Evolutionary conservation across 257 asterid genomes (phyloP).

Genomic region (Fraxinus pennsylvanica): DNA sequence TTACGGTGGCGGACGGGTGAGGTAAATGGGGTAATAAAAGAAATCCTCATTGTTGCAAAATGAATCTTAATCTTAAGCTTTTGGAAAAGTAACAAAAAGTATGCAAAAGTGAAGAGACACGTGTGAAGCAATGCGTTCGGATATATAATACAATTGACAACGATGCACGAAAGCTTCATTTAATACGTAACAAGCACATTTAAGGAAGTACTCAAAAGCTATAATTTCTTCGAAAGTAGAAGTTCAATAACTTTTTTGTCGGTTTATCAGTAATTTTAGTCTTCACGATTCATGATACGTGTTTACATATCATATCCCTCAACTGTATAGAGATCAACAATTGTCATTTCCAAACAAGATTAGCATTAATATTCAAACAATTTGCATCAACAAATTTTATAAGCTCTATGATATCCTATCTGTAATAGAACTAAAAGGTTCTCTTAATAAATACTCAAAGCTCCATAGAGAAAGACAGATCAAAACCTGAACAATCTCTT

Average conservation of each 20-base stretch:
- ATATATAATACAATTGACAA: slow-evolving; percentile 13
- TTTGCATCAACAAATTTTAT: neutral
- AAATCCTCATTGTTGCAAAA: slow-evolving; percentile 12
- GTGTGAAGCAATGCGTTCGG: slow-evolving; percentile 11
- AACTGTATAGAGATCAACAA: neutral
- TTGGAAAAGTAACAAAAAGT: slow-evolving; percentile 12
- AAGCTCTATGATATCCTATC: neutral
- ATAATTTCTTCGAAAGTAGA: neutral
- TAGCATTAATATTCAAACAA: slow-evolving; percentile 21
- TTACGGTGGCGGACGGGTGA: neutral
- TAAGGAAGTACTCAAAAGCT: slow-evolving; percentile 12
- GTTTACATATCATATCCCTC: slow-evolving; percentile 17
- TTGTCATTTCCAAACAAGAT: neutral
- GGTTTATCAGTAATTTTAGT: slow-evolving; percentile 18
- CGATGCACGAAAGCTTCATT: slow-evolving; percentile 14
- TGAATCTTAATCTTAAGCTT: slow-evolving; percentile 4
- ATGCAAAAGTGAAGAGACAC: slow-evolving; percentile 4
- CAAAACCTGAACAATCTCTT: slow-evolving; percentile 98
- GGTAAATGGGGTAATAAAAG: neutral
- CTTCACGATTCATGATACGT: neutral
- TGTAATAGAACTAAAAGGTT: no score
- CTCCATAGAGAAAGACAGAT: slow-evolving; percentile 21
- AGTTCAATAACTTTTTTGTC: slow-evolving; percentile 24
- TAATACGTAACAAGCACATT: neutral
- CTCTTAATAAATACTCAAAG: neutral